A percentile compares a stretch with the other conserved stretches of the same genome.
Evolutionary conservation across 805 yeast species (phyloP).

Genomic region (Alloascoidea africana): DNA sequence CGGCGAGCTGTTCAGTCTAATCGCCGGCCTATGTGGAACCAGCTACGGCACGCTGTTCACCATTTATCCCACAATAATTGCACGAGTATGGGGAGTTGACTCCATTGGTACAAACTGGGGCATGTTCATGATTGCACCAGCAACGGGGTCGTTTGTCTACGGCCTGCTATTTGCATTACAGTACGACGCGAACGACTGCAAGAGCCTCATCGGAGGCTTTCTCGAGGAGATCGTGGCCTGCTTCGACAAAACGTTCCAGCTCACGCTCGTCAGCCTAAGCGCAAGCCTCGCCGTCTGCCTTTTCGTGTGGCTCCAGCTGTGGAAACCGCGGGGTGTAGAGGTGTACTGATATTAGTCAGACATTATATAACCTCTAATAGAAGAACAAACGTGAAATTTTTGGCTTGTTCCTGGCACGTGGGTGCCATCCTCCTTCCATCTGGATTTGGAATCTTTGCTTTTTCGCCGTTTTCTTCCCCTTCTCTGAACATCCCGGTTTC

Average conservation of each 20-base stretch:
- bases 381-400: too few relatives aligned
- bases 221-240: slow-evolving; percentile 6
- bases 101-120: slow-evolving; percentile 92
- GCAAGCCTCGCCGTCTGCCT: slow-evolving; percentile 1
- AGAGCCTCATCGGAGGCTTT: slow-evolving; percentile 5
- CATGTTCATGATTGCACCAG: slow-evolving; percentile 76
- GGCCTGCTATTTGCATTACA: slow-evolving; percentile 56
- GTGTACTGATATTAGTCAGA: too few relatives aligned
- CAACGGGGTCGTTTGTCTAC: slow-evolving; percentile 56
- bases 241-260: slow-evolving; percentile 1
- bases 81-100: slow-evolving; percentile 78
- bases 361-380: too few relatives aligned
- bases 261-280: not conserved
- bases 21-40: slow-evolving; percentile 45
- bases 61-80: slow-evolving; percentile 68
- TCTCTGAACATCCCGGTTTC: too few relatives aligned
- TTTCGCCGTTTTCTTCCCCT: too few relatives aligned
- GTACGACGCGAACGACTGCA: slow-evolving; percentile 30
- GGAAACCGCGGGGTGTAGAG: slow-evolving; percentile 2
- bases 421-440: too few relatives aligned
- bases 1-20: slow-evolving; percentile 11
- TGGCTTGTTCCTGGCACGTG: too few relatives aligned
- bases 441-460: too few relatives aligned
- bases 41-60: slow-evolving; percentile 80
- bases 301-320: slow-evolving; percentile 1